These are phyloP conservation scores for Zoysia japonica DNA, from an alignment of 176 grass and related monocot species.

Conservation along the genomic window DNA sequence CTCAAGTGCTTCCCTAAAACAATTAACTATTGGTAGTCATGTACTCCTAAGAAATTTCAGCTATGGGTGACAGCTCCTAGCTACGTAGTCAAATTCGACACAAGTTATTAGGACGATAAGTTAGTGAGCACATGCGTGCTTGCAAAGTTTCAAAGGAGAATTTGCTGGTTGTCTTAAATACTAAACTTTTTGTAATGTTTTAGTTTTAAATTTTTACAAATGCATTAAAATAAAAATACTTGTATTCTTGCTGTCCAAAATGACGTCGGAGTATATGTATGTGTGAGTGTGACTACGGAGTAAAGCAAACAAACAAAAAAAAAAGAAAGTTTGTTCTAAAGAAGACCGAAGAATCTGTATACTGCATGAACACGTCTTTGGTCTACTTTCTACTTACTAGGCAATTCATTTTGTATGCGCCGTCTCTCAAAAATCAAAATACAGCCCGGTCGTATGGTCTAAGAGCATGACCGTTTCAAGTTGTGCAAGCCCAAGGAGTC, in stretches of 20 bases:
- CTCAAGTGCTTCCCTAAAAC: not conserved
- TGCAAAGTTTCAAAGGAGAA: not conserved
- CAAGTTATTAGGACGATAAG: not conserved
- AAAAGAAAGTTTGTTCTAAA: not conserved
- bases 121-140: not conserved
- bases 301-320: too few relatives aligned
- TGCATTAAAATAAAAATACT: not conserved
- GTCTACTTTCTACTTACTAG: not conserved
- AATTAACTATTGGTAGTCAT: not conserved
- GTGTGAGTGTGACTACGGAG: too few relatives aligned
- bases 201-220: not conserved
- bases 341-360: not conserved
- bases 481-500: not conserved
- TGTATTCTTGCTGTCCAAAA: not conserved
- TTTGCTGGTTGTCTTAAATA: not conserved
- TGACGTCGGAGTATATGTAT: not conserved
- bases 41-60: not conserved
- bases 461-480: slow-evolving; percentile 27
- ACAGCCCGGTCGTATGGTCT: slow-evolving; percentile 11
- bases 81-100: not conserved
- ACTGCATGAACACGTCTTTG: not conserved
- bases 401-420: not conserved
- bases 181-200: not conserved
- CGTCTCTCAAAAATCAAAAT: not conserved
- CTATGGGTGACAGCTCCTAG: not conserved